These are phyloP conservation scores for Coniochaeta sp. DNA, from an alignment of 2,329 filamentous ascomycete genomes.

Conservation along the genomic window DNA sequence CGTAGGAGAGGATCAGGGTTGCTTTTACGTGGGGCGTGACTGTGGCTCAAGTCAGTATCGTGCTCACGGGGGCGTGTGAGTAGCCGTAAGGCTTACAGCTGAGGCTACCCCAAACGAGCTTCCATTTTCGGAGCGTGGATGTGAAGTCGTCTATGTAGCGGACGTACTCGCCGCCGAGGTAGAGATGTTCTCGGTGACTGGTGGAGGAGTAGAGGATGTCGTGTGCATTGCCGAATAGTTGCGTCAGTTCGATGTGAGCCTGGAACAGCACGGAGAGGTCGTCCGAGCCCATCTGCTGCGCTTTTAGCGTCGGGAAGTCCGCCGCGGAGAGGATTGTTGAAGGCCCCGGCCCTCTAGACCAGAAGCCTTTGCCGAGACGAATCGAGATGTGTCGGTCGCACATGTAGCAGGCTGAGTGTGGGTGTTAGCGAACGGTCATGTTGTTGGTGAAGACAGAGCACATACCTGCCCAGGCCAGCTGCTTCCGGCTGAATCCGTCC, in stretches of 20 bases:
- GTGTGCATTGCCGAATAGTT: slow-evolving; percentile 10
- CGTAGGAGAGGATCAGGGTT: slow-evolving; percentile 62
- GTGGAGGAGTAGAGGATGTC: slow-evolving; percentile 12
- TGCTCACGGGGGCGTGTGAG: slow-evolving; percentile 54
- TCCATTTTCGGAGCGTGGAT: slow-evolving; percentile 62
- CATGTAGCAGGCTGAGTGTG: slow-evolving; percentile 2
- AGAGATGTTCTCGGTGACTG: slow-evolving; percentile 7
- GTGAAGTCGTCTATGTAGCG: slow-evolving; percentile 54
- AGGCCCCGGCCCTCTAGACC: slow-evolving; percentile 3
- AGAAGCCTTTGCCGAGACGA: slow-evolving; percentile 5
- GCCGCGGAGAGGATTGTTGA: not conserved
- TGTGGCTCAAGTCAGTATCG: no score
- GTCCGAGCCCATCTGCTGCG: slow-evolving; percentile 3
- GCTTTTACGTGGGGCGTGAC: slow-evolving; percentile 60
- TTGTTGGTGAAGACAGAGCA: not conserved
- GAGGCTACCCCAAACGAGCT: slow-evolving; percentile 60
- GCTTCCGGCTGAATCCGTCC: not conserved
- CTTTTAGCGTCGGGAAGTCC: slow-evolving; percentile 4
- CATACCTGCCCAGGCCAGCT: not conserved
- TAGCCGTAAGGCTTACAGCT: slow-evolving; percentile 41
- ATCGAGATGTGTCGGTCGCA: slow-evolving; percentile 5
- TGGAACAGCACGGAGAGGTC: slow-evolving; percentile 5
- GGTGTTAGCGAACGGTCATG: slow-evolving; percentile 54
- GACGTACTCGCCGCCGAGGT: slow-evolving; percentile 9
- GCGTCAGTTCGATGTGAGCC: slow-evolving; percentile 6